Evolutionary conservation across 495 filamentous ascomycete genomes (phyloP).

Genomic region (Xylaria scruposa): DNA sequence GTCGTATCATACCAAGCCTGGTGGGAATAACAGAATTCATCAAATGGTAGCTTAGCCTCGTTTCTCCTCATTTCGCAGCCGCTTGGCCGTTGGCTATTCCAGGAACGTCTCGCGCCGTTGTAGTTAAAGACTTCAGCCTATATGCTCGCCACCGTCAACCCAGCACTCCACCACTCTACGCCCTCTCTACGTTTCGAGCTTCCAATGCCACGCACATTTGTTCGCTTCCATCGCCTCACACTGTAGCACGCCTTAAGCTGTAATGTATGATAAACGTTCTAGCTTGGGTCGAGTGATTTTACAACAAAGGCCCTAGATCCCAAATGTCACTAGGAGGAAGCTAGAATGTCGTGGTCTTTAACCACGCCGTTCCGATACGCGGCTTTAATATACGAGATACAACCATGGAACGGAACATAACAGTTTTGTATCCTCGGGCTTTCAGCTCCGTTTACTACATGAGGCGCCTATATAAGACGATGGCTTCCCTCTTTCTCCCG

Average conservation of each 20-base stretch:
- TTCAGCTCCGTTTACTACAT: constrained; percentile 16
- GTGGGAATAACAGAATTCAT: not conserved
- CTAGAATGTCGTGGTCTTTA: not conserved
- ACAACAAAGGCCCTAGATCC: not conserved
- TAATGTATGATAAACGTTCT: not conserved
- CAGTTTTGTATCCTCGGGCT: constrained; percentile 21
- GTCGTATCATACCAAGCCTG: not conserved
- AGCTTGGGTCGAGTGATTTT: not conserved
- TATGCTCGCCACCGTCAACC: constrained; percentile 14
- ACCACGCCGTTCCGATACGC: not conserved
- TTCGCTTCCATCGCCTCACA: not conserved
- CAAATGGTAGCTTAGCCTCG: constrained; percentile 3
- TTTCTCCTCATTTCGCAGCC: not conserved
- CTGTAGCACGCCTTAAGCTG: not conserved
- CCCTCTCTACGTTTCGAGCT: not conserved
- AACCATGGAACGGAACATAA: constrained; percentile 20
- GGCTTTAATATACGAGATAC: constrained; percentile 4
- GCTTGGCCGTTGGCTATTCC: constrained; percentile 8
- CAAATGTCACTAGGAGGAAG: not conserved
- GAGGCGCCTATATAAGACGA: constrained; percentile 10
- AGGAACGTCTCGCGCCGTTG: constrained; percentile 4
- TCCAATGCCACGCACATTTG: not conserved
- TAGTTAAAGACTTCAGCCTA: constrained; percentile 20
- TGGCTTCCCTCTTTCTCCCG: not conserved
- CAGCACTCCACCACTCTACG: not conserved